Conservation (phyloP, 108 stramenopile species). For the Fragilariopsis cylindrus region DNA sequence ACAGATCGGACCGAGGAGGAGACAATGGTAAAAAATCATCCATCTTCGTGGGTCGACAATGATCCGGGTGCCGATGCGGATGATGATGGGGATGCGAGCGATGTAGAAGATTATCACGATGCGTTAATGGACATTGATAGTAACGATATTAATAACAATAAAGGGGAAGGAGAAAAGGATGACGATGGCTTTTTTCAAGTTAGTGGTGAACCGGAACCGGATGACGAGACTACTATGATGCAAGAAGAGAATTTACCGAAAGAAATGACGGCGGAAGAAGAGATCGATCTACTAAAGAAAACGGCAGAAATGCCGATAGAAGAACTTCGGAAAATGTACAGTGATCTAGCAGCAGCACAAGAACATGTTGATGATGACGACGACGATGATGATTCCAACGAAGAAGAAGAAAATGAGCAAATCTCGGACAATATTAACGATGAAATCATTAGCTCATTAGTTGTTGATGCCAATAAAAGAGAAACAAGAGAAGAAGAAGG, state of each 20-base stretch:
- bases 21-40: too few species aligned
- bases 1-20: too few species aligned
- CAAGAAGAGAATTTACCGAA: slow-evolving; percentile 63
- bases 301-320: slow-evolving; percentile 74
- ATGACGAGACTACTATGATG: slow-evolving; percentile 73
- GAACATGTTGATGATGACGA: slow-evolving; percentile 6
- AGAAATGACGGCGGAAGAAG: slow-evolving; percentile 63
- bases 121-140: neutral
- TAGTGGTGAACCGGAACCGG: slow-evolving; percentile 40
- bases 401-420: slow-evolving; percentile 16
- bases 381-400: slow-evolving; percentile 4
- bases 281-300: slow-evolving; percentile 52
- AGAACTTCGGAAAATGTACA: slow-evolving; percentile 65
- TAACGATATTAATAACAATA: slow-evolving; percentile 20
- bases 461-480: slow-evolving; percentile 26
- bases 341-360: slow-evolving; percentile 14
- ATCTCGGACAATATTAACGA: slow-evolving; percentile 29
- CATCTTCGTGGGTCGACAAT: neutral
- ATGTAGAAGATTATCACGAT: slow-evolving; percentile 47
- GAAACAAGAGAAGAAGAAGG: slow-evolving; percentile 40
- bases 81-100: slow-evolving; percentile 63
- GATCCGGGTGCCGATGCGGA: slow-evolving; percentile 47
- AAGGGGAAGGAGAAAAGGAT: slow-evolving; percentile 32
- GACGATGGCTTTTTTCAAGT: slow-evolving; percentile 21
- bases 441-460: neutral